A percentile compares a stretch with the other conserved stretches of the same genome.
Conservation (phyloP, 139 green algal genomes). For the Pycnococcus provasolii region DNA sequence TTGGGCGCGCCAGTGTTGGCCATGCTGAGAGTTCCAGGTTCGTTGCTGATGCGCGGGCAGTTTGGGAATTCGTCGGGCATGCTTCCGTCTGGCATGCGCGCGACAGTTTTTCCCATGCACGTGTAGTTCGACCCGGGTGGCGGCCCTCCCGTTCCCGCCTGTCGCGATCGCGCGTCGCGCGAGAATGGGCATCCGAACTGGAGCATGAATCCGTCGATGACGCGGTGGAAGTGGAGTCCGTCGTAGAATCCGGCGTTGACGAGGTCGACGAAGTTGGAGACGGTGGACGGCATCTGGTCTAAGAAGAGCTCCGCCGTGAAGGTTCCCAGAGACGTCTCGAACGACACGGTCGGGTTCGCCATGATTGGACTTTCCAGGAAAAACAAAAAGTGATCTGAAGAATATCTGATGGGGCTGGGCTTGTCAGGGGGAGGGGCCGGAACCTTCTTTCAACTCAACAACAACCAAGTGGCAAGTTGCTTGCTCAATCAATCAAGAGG, state of each 20-base stretch:
- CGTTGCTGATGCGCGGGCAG: constrained; percentile 10
- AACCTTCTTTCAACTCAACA: too few relatives aligned
- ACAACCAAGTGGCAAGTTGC: too few relatives aligned
- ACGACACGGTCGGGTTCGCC: constrained; percentile 18
- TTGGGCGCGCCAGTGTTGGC: constrained; percentile 26
- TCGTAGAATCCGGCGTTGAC: constrained; percentile 26
- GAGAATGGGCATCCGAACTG: constrained; percentile 27
- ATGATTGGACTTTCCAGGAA: too few relatives aligned
- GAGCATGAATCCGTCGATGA: constrained; percentile 33
- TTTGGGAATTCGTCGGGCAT: constrained; percentile 24
- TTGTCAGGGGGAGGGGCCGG: too few relatives aligned
- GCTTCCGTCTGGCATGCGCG: constrained; percentile 6
- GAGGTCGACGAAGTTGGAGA: constrained; percentile 28
- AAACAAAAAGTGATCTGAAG: too few relatives aligned
- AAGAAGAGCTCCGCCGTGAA: constrained; percentile 24
- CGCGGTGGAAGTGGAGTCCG: constrained; percentile 27
- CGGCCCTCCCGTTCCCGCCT: constrained; percentile 20
- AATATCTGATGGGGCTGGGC: too few relatives aligned
- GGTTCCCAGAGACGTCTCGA: constrained; percentile 6
- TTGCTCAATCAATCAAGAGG: too few relatives aligned
- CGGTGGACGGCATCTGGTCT: constrained; percentile 25
- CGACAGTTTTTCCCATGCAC: constrained; percentile 3
- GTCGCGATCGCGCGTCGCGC: background rate
- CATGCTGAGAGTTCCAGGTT: constrained; percentile 19
- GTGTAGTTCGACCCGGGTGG: background rate